Percentiles rank a stretch among this genome's conserved stretches.
phyloP scores from a whole-genome alignment of 1,284 basidiomycete genomes.

The Moesziomyces globuligerus region DNA sequence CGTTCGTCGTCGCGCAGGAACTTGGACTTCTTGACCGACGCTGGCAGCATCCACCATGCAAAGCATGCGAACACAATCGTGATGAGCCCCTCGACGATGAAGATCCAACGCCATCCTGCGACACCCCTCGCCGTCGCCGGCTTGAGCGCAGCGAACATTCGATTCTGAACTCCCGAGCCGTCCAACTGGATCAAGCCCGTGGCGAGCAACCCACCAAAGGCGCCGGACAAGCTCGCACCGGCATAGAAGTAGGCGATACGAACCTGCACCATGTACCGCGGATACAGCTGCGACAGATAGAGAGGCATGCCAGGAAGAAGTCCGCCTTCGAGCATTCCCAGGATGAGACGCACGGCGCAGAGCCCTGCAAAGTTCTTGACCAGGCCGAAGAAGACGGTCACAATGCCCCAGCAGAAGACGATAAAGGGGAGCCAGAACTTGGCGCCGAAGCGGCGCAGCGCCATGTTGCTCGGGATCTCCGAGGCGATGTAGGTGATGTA shows the following conservation, averaged over 20 bases:
- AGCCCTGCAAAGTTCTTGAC: slow-evolving; percentile 72
- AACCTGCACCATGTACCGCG: slow-evolving; percentile 38
- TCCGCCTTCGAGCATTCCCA: slow-evolving; percentile 50
- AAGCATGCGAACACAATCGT: slow-evolving; percentile 71
- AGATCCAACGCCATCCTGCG: slow-evolving; percentile 71
- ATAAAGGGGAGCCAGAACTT: slow-evolving; percentile 70
- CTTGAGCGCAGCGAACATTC: slow-evolving; percentile 7
- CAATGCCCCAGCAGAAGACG: slow-evolving; percentile 74
- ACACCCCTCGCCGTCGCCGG: slow-evolving; percentile 47
- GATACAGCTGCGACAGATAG: slow-evolving; percentile 41
- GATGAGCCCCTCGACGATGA: slow-evolving; percentile 74
- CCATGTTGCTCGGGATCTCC: slow-evolving; percentile 65
- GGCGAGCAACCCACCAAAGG: slow-evolving; percentile 69
- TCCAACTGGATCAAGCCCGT: slow-evolving; percentile 74
- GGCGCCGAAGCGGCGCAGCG: slow-evolving; percentile 62
- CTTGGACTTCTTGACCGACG: slow-evolving; percentile 72
- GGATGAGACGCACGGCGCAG: slow-evolving; percentile 73
- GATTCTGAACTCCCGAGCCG: slow-evolving; percentile 70
- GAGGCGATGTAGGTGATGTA: slow-evolving; percentile 48
- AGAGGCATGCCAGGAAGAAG: slow-evolving; percentile 71
- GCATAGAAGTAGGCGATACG: slow-evolving; percentile 43
- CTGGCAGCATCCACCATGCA: slow-evolving; percentile 73
- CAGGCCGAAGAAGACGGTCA: slow-evolving; percentile 73
- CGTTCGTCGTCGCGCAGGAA: slow-evolving; percentile 72
- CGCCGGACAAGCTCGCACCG: slow-evolving; percentile 64